These are phyloP conservation scores for Cercospora beticola DNA, from an alignment of 2,329 filamentous ascomycete species.

Conservation along the genomic window DNA sequence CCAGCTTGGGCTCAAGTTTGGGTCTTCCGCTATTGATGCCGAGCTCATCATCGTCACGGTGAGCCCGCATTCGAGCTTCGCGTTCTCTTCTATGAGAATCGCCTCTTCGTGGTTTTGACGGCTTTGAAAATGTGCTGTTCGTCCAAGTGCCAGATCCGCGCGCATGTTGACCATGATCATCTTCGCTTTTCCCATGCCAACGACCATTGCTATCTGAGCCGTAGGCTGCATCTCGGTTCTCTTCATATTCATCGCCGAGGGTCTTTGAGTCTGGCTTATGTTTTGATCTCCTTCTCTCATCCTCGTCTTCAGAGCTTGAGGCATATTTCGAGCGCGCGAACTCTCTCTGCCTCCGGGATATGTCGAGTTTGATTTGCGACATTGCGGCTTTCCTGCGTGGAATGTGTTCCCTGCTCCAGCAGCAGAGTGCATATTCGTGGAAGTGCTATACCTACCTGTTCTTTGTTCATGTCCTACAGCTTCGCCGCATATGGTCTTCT, in stretches of 20 bases:
- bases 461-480: not conserved
- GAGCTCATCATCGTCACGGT: not conserved
- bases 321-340: not conserved
- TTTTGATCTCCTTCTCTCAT: not conserved
- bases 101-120: not conserved
- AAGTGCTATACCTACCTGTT: not conserved
- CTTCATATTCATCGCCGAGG: not conserved
- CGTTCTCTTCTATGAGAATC: not conserved
- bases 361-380: not conserved
- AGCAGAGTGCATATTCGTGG: not conserved
- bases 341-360: not conserved
- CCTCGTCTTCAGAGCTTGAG: slow-evolving; percentile 4
- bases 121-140: not conserved
- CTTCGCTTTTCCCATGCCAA: not conserved
- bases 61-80: not conserved
- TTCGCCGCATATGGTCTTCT: not conserved
- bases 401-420: not conserved
- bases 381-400: not conserved
- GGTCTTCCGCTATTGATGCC: not conserved
- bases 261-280: not conserved
- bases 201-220: not conserved
- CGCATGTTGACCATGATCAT: not conserved
- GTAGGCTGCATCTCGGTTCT: not conserved
- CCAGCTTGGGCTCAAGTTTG: not conserved
- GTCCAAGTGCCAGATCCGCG: not conserved